Percentiles rank a stretch among this genome's conserved stretches.
phyloP scores from a whole-genome alignment of 495 filamentous ascomycete genomes.

The Terfezia boudieri region DNA sequence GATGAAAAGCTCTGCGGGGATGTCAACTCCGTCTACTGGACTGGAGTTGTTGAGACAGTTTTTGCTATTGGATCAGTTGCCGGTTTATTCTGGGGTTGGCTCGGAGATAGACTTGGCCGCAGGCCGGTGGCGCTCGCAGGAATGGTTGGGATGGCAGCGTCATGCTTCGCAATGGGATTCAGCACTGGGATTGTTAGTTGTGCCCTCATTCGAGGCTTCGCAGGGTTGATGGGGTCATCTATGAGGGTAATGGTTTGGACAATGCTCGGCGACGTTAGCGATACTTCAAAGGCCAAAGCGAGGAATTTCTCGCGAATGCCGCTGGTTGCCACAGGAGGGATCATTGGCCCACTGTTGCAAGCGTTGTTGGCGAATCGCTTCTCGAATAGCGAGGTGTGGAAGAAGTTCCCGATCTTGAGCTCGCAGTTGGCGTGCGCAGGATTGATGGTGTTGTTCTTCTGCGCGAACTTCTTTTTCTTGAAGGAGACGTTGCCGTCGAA shows the following conservation, averaged over 20 bases:
- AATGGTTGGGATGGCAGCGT: slow-evolving; percentile 21
- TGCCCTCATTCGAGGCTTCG: slow-evolving; percentile 23
- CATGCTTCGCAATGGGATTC: slow-evolving; percentile 25
- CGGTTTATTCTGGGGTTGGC: slow-evolving; percentile 23
- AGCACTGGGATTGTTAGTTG: slow-evolving; percentile 22
- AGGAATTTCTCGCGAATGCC: slow-evolving; percentile 24
- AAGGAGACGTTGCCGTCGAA: slow-evolving; percentile 11
- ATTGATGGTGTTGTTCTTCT: slow-evolving; percentile 22
- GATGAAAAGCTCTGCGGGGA: slow-evolving; percentile 23
- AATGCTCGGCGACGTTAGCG: slow-evolving; percentile 26
- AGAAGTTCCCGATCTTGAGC: slow-evolving; percentile 22
- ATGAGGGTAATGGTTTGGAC: slow-evolving; percentile 22
- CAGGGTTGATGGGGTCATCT: slow-evolving; percentile 23
- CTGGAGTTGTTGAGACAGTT: slow-evolving; percentile 25
- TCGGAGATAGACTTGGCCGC: slow-evolving; percentile 22
- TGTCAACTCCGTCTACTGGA: slow-evolving; percentile 24
- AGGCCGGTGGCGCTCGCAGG: slow-evolving; percentile 22
- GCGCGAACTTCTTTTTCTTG: slow-evolving; percentile 20
- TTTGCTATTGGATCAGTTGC: slow-evolving; percentile 26
- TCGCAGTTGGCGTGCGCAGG: slow-evolving; percentile 24
- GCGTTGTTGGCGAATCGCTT: slow-evolving; percentile 19
- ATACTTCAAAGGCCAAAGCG: slow-evolving; percentile 18
- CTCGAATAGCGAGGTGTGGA: slow-evolving; percentile 19
- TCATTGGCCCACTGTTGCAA: slow-evolving; percentile 24
- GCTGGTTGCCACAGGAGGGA: slow-evolving; percentile 23